Evolutionary conservation across 306 rosid genomes (phyloP).

Genomic region (Cicer arietinum): DNA sequence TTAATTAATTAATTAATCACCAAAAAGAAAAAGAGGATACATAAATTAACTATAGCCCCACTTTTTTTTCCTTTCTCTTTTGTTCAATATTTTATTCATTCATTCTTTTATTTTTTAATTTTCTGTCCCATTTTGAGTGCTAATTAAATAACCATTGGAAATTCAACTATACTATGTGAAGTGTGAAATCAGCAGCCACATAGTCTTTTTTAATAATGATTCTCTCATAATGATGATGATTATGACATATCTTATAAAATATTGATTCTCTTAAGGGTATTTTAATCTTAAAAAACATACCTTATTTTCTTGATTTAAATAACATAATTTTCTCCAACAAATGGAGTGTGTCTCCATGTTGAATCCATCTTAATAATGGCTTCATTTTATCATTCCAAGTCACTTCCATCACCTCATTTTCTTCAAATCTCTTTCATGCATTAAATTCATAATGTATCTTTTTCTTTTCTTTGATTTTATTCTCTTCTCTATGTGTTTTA

Average conservation of each 20-base stretch:
- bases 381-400: constrained; percentile 24
- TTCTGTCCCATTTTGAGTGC: constrained; percentile 19
- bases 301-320: constrained; percentile 33
- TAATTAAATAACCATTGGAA: not conserved
- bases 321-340: constrained; percentile 29
- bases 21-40: not conserved
- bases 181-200: constrained; percentile 21
- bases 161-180: constrained; percentile 5
- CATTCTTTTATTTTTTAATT: not conserved
- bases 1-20: not conserved
- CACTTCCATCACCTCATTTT: constrained; percentile 28
- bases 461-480: not conserved
- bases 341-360: constrained; percentile 38
- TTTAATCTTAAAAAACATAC: constrained; percentile 32
- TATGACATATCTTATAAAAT: constrained; percentile 32
- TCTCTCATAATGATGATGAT: constrained; percentile 20
- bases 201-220: not conserved
- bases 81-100: constrained; percentile 9
- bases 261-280: constrained; percentile 16
- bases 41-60: not conserved
- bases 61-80: not conserved
- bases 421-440: constrained; percentile 1
- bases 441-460: not conserved
- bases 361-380: constrained; percentile 47
- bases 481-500: not conserved